Base-by-base conservation (phyloP, 2,329 filamentous ascomycete species). In the Beauveria rudraprayagi region DNA sequence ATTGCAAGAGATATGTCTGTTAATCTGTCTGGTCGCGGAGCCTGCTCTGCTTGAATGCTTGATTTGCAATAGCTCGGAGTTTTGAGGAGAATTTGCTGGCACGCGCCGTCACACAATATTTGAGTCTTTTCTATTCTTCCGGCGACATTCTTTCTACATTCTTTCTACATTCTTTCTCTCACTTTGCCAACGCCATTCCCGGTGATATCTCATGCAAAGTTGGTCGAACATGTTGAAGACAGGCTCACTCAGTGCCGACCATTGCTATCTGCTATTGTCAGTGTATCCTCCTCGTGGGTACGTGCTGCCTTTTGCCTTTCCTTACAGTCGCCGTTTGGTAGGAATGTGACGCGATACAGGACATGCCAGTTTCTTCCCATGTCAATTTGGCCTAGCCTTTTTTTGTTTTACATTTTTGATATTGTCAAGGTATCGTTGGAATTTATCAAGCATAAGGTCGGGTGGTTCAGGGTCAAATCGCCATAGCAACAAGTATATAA, bases 401-500 rank as follows among this genome's bases (percentile, higher is more conserved):
- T 55, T 17, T 51, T 43, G 19, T 51, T 51, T 44, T 43, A 16
- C 24, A 24, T 59, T 44, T 44, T 52, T 44, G 56, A 52, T 59
- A 51, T 44, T 40, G 48, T 28, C 26, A 28, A 46, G 17, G 57
- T 41, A 40, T 19, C 43, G n/a, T 24, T 3, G 41, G 34, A n/a
- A 37, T 34, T 37, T 28, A 19, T 51, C 5, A 50, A 17, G 40
- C 41, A 44, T 41, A 28, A 14, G 37, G 57, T 22, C 4, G 22
- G 47, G 24, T 19, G 26, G 40, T 47, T 53, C n/a, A 28, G n/a
- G 24, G 47, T 11, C 56, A 40, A 40, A 34, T 47, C 26, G 57
- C 48, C 50, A 60, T 53, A 60, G 50, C 48, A 60, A 47, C 28
- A 54, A 54, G 56, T 52, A 59, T 26, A 59, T 59, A 59, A 59